phyloP scores from a whole-genome alignment of 495 filamentous ascomycete genomes.

The Tuber melanosporum region DNA sequence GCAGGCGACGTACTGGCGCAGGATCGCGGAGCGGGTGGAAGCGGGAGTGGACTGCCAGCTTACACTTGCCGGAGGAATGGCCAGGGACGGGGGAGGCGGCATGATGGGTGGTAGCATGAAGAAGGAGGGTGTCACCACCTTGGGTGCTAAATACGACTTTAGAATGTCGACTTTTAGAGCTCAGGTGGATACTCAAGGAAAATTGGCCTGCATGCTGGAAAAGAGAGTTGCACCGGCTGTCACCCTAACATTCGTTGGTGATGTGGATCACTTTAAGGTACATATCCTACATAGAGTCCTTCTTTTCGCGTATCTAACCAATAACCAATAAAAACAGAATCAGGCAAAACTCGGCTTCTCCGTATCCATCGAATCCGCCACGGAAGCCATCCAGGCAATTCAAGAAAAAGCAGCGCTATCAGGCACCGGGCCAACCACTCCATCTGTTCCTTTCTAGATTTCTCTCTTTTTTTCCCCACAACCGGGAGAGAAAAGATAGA shows the following conservation, averaged over 20 bases:
- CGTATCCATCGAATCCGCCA: conserved; percentile 83
- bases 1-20: conserved; percentile 90
- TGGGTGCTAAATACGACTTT: conserved; percentile 99
- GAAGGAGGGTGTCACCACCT: conserved; percentile 80
- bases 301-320: conserved; percentile 26
- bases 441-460: conserved; percentile 49
- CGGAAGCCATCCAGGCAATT: conserved; percentile 86
- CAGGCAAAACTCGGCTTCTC: conserved; percentile 88
- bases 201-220: conserved; percentile 86
- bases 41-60: conserved; percentile 93
- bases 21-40: conserved; percentile 88
- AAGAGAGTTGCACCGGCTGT: conserved; percentile 89
- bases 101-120: conserved; percentile 64
- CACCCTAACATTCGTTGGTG: conserved; percentile 85
- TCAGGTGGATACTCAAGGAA: conserved; percentile 89
- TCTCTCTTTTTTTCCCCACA: background rate
- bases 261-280: conserved; percentile 96
- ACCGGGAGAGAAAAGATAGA: background rate
- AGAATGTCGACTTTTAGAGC: conserved; percentile 86
- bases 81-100: conserved; percentile 48
- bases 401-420: conserved; percentile 61
- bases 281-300: conserved; percentile 43
- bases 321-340: conserved; percentile 56
- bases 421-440: conserved; percentile 47
- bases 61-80: conserved; percentile 62